Conservation (phyloP, 139 green algal species). For the Coelastrella sp. region DNA sequence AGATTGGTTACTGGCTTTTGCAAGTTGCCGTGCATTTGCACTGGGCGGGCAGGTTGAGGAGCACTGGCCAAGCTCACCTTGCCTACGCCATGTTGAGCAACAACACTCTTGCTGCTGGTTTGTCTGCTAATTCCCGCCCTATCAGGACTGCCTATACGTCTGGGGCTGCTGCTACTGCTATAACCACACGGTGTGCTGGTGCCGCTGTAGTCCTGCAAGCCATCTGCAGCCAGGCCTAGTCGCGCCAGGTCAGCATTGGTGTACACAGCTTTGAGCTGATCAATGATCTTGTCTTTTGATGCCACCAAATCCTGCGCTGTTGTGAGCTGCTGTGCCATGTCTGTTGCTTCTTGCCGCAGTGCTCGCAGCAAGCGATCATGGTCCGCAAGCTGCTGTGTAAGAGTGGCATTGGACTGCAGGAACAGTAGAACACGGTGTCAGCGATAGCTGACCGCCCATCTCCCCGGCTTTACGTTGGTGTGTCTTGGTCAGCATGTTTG, state of each 20-base stretch:
- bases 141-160: not conserved
- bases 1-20: no score
- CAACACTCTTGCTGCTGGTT: conserved; percentile 37
- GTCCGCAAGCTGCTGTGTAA: conserved; percentile 43
- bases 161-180: conserved; percentile 22
- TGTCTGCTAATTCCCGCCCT: conserved; percentile 8
- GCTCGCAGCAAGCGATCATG: conserved; percentile 7
- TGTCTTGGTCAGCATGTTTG: no score
- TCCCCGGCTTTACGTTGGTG: no score
- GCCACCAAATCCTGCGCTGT: conserved; percentile 3
- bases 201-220: not conserved
- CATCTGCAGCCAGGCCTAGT: not conserved
- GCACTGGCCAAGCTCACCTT: not conserved
- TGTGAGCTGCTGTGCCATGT: conserved; percentile 16
- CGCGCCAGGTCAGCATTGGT: not conserved
- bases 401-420: conserved; percentile 22
- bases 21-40: no score
- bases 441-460: no score
- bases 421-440: no score
- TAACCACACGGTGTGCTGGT: not conserved
- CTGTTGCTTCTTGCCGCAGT: not conserved
- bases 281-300: conserved; percentile 39
- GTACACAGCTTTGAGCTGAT: conserved; percentile 30
- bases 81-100: conserved; percentile 13
- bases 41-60: not conserved